phyloP scores from a whole-genome alignment of 2,329 filamentous ascomycete genomes.

The Sarocladium kiliense region DNA sequence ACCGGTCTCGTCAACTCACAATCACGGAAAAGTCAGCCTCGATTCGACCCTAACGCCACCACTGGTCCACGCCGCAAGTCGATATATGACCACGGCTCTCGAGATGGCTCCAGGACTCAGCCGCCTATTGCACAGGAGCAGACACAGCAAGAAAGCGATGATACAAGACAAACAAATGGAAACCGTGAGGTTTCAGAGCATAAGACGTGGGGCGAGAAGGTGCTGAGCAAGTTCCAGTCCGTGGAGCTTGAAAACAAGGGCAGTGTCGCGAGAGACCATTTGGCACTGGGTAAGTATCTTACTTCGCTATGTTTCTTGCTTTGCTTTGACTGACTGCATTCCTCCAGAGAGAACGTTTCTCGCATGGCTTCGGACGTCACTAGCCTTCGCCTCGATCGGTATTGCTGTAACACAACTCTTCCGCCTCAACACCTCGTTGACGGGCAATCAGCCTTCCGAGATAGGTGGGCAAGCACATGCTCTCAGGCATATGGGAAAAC shows the following conservation, averaged over 20 bases:
- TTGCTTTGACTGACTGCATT: background rate
- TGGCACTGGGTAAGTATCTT: constrained; percentile 61
- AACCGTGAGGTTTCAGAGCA: constrained; percentile 16
- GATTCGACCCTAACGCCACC: background rate
- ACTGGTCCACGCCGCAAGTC: background rate
- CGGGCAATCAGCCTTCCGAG: constrained; percentile 21
- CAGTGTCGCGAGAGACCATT: constrained; percentile 75
- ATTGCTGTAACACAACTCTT: constrained; percentile 83
- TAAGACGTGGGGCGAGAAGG: constrained; percentile 45
- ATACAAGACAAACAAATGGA: background rate
- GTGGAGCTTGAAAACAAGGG: constrained; percentile 84
- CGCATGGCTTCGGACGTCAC: constrained; percentile 77
- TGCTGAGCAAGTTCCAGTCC: constrained; percentile 46
- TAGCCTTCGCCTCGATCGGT: constrained; percentile 77
- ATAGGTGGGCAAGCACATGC: constrained; percentile 28
- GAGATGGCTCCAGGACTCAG: background rate
- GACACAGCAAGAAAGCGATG: background rate
- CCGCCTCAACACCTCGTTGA: constrained; percentile 67
- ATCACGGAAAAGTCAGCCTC: background rate
- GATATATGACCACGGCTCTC: background rate
- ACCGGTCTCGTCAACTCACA: constrained; percentile 18
- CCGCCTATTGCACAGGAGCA: constrained; percentile 5
- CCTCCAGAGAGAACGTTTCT: constrained; percentile 72
- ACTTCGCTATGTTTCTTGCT: background rate
- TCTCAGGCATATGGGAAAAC: constrained; percentile 63